Base-by-base conservation (phyloP, 805 yeast species). In the Kregervanrija delftensis region DNA sequence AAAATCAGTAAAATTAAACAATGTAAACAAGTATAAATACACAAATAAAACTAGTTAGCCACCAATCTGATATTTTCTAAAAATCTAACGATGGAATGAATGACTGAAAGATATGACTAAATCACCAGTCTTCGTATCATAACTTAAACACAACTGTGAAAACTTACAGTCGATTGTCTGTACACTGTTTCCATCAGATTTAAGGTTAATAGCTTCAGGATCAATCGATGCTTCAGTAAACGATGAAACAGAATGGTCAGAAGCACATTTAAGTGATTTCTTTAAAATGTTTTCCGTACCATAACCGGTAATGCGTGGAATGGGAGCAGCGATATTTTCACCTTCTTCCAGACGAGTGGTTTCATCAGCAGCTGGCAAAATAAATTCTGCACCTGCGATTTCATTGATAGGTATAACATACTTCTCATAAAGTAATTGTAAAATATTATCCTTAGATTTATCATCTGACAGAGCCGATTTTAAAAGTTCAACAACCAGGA, bases 51-150 rank as follows among this genome's bases (percentile, higher is more conserved):
- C 9, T 30, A 28, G 8, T 40, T 33, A 16, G 13, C 11, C 16
- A 16, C 10, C 13, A n/a, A 6, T 6, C 34, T 4, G 15, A 31
- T 14, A 12, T 12, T 33, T n/a, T 30, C 22, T 28, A 28, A 14
- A 17, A 10, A 9, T 12, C 40, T 14, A 51, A 35, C 44, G 41
- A 45, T 61, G 66, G 14, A 54, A 53, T 44, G 56, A 57, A 43
- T 62, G 66, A 16, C 65, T 51, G 42, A 58, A 61, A 31, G 58
- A 56, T 32, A 61, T 49, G 30, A 58, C 58, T 35, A 62, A 45
- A 37, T 54, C 52, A 12, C 65, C 64, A 11, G 52, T 45, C 15
- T 44, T 46, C 30, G 52, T 47, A 43, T 60, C 57, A 44, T 60
- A 59, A 37, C 57, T 57, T 9, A 62, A 33, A 35, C 51, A 53